Base-by-base conservation (phyloP, 495 filamentous ascomycete genomes). In the Apiosordaria backusii region DNA sequence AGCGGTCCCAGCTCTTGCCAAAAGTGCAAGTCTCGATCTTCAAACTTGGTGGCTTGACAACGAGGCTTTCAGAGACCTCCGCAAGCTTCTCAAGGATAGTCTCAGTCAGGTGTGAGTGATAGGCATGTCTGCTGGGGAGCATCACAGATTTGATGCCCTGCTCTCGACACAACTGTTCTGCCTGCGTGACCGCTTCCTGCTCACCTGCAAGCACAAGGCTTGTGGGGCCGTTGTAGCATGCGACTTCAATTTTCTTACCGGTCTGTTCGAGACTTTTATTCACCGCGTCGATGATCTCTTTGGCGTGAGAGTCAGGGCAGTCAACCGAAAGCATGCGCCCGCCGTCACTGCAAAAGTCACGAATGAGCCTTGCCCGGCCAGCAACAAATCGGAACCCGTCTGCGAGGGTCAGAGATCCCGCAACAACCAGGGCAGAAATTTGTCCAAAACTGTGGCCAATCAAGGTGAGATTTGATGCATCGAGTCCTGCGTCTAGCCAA, bases 401-500 rank as follows among this genome's bases (percentile, higher is more conserved):
- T 0, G 29, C 1, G 0, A 85, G 72, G 0, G 68, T 70, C 0
- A 87, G 27, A 0, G 58, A 63, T 0, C 75, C 78, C 15, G 80
- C 70, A 4, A 87, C 70, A 24, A 70, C 77, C 0, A 87, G 61
- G 0, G 82, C 84, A 7, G 82, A 82, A 0, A 87, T 71, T 67
- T 87, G 73, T 1, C 85, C 85, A 65, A 88, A 82, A 60, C 80
- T 83, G 64, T 87, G 85, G 0, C 85, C 85, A 21, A 88, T 57
- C 0, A 86, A 13, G 3, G 50, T 53, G 3, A 40, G 0, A 69
- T 62, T 2, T 66, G 69, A 0, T 79, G 70, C n/a, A 72, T 23
- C 4, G 50, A 86, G 63, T 0, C 85, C 83, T 18, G 69, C 76
- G 25, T 83, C 82, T 0, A 87, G 74, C 85, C 85, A 88, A 6